Base-by-base conservation (phyloP, 495 filamentous ascomycete genomes). In the Xanthoparmelia taractica region DNA sequence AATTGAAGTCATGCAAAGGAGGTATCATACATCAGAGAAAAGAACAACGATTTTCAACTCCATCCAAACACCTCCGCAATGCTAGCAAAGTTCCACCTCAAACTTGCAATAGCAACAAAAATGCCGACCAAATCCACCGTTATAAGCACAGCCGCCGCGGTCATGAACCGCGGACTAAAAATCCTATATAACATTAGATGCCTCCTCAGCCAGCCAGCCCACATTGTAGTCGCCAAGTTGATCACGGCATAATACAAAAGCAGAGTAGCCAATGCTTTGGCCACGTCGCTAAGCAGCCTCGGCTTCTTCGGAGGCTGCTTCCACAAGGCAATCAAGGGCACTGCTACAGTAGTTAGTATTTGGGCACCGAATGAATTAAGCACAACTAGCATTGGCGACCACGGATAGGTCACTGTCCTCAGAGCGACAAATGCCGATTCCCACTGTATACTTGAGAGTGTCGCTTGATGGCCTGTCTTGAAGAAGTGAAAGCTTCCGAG, bases 171-270 rank as follows among this genome's bases (percentile, higher is more conserved):
- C 38, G 94, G 94, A 72, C 78, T 85, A 68, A 98, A 98, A 58
- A 98, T 91, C n/a, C 95, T 84, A 75, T 93, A 97, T 37, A 98
- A 79, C 95, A 98, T 98, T 55, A 98, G 78, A 76, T 99, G 94
- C 57, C 94, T 80, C 43, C 95, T 78, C 58, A 99, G 76, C 69
- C 89, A 83, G 10, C 89, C 92, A 0, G 93, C 90, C 87, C 90
- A 96, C 74, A 89, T 85, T 65, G 88, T 92, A 6, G 90, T 96
- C 0, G 91, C 89, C 15, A 94, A 75, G 41, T 86, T 85, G 69
- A 96, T 83, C 33, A 87, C 85, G 6, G 91, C 88, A 64, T 90
- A 89, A 68, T 91, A 96, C 5, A 90, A 78, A 8, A 93, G 73
- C 70, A 94, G 87, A 3, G 85, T 89, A 56, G 78, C 84, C 40